Evolutionary conservation across 768 basidiomycete genomes (phyloP).

Genomic region (Lentinula aciculospora): DNA sequence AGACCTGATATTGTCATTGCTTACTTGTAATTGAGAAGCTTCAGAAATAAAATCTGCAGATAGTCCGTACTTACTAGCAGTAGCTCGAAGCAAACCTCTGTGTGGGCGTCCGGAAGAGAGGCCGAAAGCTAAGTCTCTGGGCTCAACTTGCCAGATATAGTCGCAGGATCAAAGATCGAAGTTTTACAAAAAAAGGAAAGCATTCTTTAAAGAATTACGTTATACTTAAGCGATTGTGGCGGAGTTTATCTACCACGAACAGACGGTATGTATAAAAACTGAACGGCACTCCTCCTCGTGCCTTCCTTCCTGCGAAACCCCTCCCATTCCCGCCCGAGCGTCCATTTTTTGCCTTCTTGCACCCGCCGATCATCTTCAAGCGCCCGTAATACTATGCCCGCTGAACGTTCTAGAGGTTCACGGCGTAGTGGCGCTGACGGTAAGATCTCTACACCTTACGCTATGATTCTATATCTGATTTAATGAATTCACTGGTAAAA

Average conservation of each 20-base stretch:
- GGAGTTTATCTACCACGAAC: conserved; percentile 2
- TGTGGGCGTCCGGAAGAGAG: background rate
- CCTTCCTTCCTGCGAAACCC: conserved; percentile 10
- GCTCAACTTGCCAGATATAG: background rate
- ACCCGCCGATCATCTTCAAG: conserved; percentile 1
- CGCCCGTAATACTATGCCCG: conserved; percentile 32
- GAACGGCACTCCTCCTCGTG: conserved; percentile 5
- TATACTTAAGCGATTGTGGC: conserved; percentile 2
- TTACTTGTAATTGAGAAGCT: too few relatives aligned
- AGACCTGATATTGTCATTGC: too few relatives aligned
- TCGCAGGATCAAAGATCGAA: background rate
- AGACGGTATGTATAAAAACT: conserved; percentile 4
- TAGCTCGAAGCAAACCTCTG: too few relatives aligned
- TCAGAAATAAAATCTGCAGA: too few relatives aligned
- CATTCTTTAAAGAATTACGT: conserved; percentile 2
- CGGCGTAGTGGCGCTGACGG: conserved; percentile 30
- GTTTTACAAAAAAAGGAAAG: background rate
- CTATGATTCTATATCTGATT: background rate
- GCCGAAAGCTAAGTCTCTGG: background rate
- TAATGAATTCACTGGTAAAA: conserved; percentile 3
- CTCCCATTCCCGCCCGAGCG: background rate
- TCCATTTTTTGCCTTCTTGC: background rate
- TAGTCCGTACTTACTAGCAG: too few relatives aligned
- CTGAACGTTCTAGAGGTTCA: conserved; percentile 35
- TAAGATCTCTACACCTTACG: conserved; percentile 17